Conservation (phyloP, 2,329 filamentous ascomycete species). For the Aspergillus thermomutatus region DNA sequence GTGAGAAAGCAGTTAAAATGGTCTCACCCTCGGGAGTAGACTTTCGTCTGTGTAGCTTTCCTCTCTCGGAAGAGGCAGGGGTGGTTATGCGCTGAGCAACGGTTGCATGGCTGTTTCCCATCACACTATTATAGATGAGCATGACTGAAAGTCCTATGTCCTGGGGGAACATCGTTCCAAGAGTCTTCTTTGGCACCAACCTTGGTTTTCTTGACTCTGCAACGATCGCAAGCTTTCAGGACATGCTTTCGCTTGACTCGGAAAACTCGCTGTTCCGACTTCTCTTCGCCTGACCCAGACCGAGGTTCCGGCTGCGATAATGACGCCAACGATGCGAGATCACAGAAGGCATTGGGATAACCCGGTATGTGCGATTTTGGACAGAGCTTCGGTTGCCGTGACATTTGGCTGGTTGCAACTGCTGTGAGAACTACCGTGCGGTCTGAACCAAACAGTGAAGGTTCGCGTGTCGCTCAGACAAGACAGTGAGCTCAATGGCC, state of each 20-base stretch:
- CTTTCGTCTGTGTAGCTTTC: conserved; percentile 43
- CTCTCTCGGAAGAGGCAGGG: conserved; percentile 44
- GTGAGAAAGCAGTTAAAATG: not conserved
- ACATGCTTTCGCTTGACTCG: conserved; percentile 45
- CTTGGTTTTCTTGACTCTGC: conserved; percentile 46
- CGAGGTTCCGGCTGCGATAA: conserved; percentile 30
- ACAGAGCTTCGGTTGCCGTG: conserved; percentile 36
- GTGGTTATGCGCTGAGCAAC: conserved; percentile 43
- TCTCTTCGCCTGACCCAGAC: conserved; percentile 29
- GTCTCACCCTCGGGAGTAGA: conserved; percentile 42
- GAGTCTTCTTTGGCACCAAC: conserved; percentile 19
- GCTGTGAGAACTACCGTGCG: not conserved
- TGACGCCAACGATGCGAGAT: conserved; percentile 29
- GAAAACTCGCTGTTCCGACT: conserved; percentile 38
- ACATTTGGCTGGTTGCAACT: conserved; percentile 33
- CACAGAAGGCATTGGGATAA: conserved; percentile 33
- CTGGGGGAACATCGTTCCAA: not conserved
- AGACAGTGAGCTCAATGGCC: not conserved
- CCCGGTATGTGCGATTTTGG: conserved; percentile 37
- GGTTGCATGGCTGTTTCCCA: conserved; percentile 44
- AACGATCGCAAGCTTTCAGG: conserved; percentile 45
- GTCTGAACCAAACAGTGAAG: not conserved
- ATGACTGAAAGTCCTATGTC: not conserved
- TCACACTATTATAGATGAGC: conserved; percentile 35
- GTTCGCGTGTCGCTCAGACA: not conserved